These are phyloP conservation scores for Orbilia javanica DNA, from an alignment of 2,329 filamentous ascomycete species.

Conservation along the genomic window DNA sequence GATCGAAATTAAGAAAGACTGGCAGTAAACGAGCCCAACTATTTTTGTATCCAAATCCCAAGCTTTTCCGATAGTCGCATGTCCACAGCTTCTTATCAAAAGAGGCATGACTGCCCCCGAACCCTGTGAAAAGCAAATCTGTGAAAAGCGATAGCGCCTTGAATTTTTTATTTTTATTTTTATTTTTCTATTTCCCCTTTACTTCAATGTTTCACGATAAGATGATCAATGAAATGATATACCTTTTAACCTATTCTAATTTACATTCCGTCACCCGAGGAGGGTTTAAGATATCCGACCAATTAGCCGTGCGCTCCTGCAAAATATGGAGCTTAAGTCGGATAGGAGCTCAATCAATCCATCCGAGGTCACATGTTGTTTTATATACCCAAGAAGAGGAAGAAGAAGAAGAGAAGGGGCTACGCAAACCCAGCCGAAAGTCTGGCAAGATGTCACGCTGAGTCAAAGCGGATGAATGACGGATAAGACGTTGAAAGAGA, in stretches of 20 bases:
- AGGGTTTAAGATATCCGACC: background rate
- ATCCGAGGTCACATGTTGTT: background rate
- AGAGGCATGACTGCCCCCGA: too few relatives aligned
- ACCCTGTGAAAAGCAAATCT: background rate
- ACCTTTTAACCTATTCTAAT: background rate
- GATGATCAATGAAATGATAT: constrained; percentile 15
- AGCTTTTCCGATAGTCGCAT: background rate
- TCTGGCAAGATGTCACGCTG: background rate
- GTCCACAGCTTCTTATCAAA: background rate
- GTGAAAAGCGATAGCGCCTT: constrained; percentile 7
- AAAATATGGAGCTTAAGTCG: background rate
- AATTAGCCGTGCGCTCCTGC: background rate
- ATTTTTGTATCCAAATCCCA: background rate
- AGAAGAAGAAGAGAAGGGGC: background rate
- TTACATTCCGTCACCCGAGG: background rate
- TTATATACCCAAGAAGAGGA: background rate
- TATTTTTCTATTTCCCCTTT: background rate
- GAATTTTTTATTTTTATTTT: background rate
- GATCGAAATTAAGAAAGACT: constrained; percentile 97
- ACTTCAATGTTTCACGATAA: background rate
- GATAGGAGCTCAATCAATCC: background rate
- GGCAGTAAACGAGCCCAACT: constrained; percentile 67
- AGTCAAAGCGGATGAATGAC: background rate
- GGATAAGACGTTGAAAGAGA: background rate
- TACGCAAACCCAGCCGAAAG: background rate